Evolutionary conservation across 2,329 filamentous ascomycete genomes (phyloP), one percentile per base, ranked within the genome.

Genomic region (Aspergillus sp.): DNA sequence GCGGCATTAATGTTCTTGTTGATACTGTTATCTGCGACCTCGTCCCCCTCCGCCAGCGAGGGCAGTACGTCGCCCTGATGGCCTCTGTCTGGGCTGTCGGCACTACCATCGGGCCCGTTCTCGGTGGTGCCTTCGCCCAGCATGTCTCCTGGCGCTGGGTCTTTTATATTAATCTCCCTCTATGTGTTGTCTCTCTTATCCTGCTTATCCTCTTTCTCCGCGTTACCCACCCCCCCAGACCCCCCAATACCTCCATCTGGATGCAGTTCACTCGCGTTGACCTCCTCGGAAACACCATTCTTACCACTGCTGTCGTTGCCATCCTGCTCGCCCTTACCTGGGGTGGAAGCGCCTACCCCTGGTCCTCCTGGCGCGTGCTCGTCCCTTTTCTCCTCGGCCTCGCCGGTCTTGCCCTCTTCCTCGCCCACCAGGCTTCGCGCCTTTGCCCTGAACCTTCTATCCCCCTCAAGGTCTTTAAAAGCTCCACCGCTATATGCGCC

Each of bases 341-440:
- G 65, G 64, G 56, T 14, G 59, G 62, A 14, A 59, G 59, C n/a
- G 57, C 57, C 17, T 66, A 62, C 66, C 64, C 78, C 0, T 89
- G 85, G 86, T 68, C 73, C 21, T 83, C 78, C 3, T 86, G 81
- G 77, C 76, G 78, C 4, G 84, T 82, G 0, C 72, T 89, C 3
- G 75, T 84, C 2, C 85, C 85, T 0, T 71, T 89, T n/a, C 64
- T 83, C 2, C 31, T 87, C 9, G 84, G 84, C 3, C 61, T 75
- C 1, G 66, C 72, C 2, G 79, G 82, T 1, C 44, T 62, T 0
- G 15, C 45, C 33, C 19, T n/a, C 17, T 35, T 23, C 33, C n/a
- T 17, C 7, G 17, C n/a, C 17, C 46, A 23, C 31, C 31, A 49
- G 27, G 11, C 31, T 2, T 49, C 46, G 19, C 31, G 31, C 37